Base-by-base conservation (phyloP, 2,329 filamentous ascomycete genomes). In the Alternaria solani region DNA sequence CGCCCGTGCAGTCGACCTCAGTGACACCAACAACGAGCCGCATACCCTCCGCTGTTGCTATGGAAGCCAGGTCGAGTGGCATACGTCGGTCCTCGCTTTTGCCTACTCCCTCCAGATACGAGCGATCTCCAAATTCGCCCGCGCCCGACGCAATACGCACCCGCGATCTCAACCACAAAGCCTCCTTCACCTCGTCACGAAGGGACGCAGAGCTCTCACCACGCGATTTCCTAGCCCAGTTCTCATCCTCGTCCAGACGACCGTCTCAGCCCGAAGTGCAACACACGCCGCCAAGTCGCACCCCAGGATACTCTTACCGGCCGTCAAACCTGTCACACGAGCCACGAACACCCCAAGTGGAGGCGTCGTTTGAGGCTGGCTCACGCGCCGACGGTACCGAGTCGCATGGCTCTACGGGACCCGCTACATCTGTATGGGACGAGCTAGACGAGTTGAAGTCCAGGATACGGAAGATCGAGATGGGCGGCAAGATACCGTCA, bases 401-500 rank as follows among this genome's bases (percentile, higher is more conserved):
- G 70, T 98, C 95, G 0, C 94, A 91, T 34, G 85, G 90, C 30
- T 98, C 95, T 0, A 95, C 92, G 0, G 93, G 90, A 1, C 93
- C 92, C 1, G 92, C 94, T 12, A 96, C 93, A 2, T 97, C 93
- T 0, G 92, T 99, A 3, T 99, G 95, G 95, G 95, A 98, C 75
- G 95, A 99, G 78, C 81, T 99, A 28, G 95, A 98, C 70, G 95
- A 98, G 66, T 82, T 99, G 47, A 98, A 98, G 77, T 95, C 92
- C 41, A 88, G 95, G 30, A 97, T 99, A 69, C 89, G 92, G 69
- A 91, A 93, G 61, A 86, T 99, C 9, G 95, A 98, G 77, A 80
- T 96, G 68, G 96, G 92, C 2, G 94, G 94, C 59, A 97, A 96
- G 78, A 82, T 95, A 34, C 93, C 94, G 0, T 82, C 92, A 0